Percentiles rank a stretch among this genome's conserved stretches.
phyloP scores from a whole-genome alignment of 1,284 basidiomycete genomes.

The Puccinia triticina region DNA sequence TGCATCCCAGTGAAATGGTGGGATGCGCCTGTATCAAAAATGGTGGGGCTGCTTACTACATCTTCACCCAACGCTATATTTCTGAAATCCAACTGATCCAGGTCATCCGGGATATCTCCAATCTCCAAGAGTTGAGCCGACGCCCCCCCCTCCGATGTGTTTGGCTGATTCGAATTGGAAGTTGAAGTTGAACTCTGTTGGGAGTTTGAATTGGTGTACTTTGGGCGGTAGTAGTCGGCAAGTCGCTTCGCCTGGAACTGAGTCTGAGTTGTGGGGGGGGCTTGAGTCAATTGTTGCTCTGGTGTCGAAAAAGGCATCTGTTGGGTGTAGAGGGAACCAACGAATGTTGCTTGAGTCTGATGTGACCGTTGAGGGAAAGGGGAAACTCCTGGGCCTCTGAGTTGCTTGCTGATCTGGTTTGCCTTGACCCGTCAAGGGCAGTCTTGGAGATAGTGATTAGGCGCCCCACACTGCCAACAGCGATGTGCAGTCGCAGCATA shows the following conservation, averaged over 20 bases:
- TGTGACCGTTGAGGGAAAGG: neutral
- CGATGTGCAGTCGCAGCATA: neutral
- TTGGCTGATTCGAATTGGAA: neutral
- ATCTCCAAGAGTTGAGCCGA: neutral
- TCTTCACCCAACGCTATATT: neutral
- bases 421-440: neutral
- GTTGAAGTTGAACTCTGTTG: neutral
- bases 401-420: neutral
- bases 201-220: neutral
- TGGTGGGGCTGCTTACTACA: neutral
- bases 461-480: neutral
- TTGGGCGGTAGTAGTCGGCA: neutral
- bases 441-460: neutral
- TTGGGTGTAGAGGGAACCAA: neutral
- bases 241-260: neutral
- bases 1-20: neutral
- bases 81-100: neutral
- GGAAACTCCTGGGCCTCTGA: neutral
- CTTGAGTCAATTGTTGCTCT: neutral
- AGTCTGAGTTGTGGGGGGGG: neutral
- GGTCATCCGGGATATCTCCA: neutral
- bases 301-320: no score
- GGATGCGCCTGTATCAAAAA: neutral
- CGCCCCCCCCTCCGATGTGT: neutral
- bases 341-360: neutral